Conservation (phyloP, 2,329 filamentous ascomycete genomes). For the Taxawa tesnikishii region DNA sequence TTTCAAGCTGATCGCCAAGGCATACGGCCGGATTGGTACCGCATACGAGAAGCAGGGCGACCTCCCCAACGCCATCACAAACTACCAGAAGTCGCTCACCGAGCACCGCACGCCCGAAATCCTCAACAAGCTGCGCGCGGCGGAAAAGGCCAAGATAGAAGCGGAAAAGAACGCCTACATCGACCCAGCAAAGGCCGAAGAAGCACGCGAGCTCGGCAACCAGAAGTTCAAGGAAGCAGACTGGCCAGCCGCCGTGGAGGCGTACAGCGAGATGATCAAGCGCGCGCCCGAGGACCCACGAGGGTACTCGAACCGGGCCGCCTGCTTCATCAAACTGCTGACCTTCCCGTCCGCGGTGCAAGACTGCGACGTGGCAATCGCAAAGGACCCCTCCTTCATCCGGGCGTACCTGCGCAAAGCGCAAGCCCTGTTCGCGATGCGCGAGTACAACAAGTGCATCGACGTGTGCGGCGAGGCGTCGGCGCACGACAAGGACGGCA, state of each 20-base stretch:
- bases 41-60: constrained; percentile 87
- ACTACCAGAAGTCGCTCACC: constrained; percentile 87
- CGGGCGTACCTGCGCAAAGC: constrained; percentile 94
- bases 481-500: constrained; percentile 63
- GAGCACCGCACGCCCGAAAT: constrained; percentile 95
- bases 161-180: constrained; percentile 69
- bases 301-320: constrained; percentile 94
- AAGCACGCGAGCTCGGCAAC: constrained; percentile 89
- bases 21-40: constrained; percentile 90
- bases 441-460: constrained; percentile 90
- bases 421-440: constrained; percentile 92
- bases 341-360: constrained; percentile 87
- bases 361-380: constrained; percentile 85
- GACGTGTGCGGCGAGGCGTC: constrained; percentile 77
- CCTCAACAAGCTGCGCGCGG: constrained; percentile 78
- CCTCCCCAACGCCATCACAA: constrained; percentile 64
- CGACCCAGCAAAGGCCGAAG: constrained; percentile 82
- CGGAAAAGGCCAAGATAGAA: constrained; percentile 76
- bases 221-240: constrained; percentile 94
- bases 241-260: constrained; percentile 88
- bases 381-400: constrained; percentile 84
- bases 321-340: constrained; percentile 92
- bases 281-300: constrained; percentile 84
- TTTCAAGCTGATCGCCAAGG: constrained; percentile 96
- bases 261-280: constrained; percentile 95